Conservation (phyloP, 441 rosid species). For the Hura crepitans region DNA sequence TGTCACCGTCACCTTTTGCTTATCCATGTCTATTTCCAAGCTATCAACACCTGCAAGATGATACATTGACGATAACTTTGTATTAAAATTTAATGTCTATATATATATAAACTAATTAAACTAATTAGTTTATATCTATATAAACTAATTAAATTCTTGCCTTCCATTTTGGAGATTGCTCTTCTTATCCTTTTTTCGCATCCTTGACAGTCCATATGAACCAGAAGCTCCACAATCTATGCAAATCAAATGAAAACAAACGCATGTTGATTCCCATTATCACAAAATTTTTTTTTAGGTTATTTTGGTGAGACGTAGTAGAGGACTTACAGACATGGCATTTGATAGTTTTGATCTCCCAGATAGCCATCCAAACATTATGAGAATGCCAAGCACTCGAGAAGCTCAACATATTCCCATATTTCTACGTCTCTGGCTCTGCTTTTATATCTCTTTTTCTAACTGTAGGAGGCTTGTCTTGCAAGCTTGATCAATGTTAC, state of each 20-base stretch:
- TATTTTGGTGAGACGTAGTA: too few relatives aligned
- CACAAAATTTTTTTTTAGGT: too few relatives aligned
- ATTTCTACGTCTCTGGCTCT: neutral
- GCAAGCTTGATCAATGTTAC: neutral
- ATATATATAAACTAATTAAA: neutral
- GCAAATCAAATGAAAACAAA: neutral
- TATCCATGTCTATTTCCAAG: constrained; percentile 63
- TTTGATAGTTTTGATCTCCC: constrained; percentile 44
- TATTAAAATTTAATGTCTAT: neutral
- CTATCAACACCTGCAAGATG: constrained; percentile 55
- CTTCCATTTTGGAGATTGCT: constrained; percentile 65
- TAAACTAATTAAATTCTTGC: constrained; percentile 31
- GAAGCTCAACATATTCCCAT: constrained; percentile 11
- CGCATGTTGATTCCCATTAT: neutral
- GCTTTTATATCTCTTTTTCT: neutral
- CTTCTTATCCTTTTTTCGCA: constrained; percentile 64
- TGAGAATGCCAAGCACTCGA: neutral
- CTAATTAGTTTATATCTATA: neutral
- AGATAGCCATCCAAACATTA: constrained; percentile 53
- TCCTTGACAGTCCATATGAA: constrained; percentile 86
- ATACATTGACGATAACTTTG: neutral
- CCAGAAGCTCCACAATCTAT: constrained; percentile 73
- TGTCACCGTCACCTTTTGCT: constrained; percentile 70
- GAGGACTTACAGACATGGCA: constrained; percentile 58
- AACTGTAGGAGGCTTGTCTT: neutral